Conservation (phyloP, 2,329 filamentous ascomycete species). For the Fusarium brachygibbosum region DNA sequence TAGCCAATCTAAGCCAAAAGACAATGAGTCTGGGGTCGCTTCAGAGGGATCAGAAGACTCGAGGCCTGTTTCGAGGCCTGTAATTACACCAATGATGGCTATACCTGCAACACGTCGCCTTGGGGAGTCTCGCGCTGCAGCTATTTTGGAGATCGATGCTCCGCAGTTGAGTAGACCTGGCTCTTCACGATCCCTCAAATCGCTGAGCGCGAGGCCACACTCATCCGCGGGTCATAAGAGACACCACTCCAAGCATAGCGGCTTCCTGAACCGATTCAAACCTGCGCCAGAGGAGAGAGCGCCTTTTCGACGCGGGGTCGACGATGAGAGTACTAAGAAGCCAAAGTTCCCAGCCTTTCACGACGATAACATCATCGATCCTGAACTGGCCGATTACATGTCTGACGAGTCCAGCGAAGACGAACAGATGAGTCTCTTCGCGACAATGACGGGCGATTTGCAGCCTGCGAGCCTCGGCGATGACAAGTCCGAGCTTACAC, state of each 20-base stretch:
- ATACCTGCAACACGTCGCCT: conserved; percentile 75
- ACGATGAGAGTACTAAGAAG: conserved; percentile 75
- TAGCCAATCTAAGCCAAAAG: conserved; percentile 55
- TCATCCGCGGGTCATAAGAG: conserved; percentile 82
- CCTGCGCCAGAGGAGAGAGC: conserved; percentile 81
- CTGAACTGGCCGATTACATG: conserved; percentile 93
- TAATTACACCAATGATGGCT: conserved; percentile 79
- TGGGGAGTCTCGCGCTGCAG: conserved; percentile 85
- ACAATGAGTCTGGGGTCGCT: conserved; percentile 57
- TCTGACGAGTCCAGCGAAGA: conserved; percentile 96
- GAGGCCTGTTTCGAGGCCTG: conserved; percentile 67
- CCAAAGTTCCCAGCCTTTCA: conserved; percentile 90
- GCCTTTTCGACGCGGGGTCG: conserved; percentile 83
- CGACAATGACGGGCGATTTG: conserved; percentile 76
- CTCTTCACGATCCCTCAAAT: conserved; percentile 90
- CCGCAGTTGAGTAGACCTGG: conserved; percentile 90
- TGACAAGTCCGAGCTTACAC: conserved; percentile 80
- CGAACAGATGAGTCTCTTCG: conserved; percentile 89
- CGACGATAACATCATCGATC: conserved; percentile 98
- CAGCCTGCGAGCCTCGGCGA: conserved; percentile 77
- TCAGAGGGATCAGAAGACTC: conserved; percentile 61
- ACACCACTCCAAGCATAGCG: conserved; percentile 86
- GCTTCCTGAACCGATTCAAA: conserved; percentile 82
- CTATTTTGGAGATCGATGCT: conserved; percentile 89
- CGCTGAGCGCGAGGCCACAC: conserved; percentile 78